Evolutionary conservation across 768 basidiomycete genomes (phyloP), one percentile per base, ranked within the genome.

Genomic region (Panus rudis): DNA sequence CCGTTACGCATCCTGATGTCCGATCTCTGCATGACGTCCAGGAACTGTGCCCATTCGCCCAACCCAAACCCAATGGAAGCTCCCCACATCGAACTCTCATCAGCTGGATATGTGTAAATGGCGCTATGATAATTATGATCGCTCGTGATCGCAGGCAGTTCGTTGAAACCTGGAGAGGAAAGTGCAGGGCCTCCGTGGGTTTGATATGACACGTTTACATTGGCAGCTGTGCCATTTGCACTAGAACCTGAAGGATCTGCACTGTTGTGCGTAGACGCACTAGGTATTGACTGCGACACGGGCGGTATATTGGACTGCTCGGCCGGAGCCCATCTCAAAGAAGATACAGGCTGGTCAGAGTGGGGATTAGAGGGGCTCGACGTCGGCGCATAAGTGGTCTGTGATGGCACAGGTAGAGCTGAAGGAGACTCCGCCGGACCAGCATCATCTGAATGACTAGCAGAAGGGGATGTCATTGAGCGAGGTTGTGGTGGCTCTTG

Each of bases 51-150:
- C 81, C 86, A 88, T 62, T 88, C 86, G 30, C 79, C 77, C 51
- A 84, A 80, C 43, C 77, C 84, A 55, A 89, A 83, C 14, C 81
- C 81, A 39, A 80, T 73, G 27, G 79, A 74, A 13, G 84, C 73
- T 32, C 84, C 84, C 84, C 85, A 89, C 69, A 86, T 80, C 24
- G 68, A 68, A 27, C 70, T 64, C 49, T 83, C 79, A 46, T 81
- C 81, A 34, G 75, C 71, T 21, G 76, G 71, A 43, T 77, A 73
- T 25, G 71, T 51, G 37, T 56, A 55, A 27, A 45, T 44, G 23
- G 48, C 10, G 37, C 20, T 25, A 40, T 35, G 24, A 10, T 41
- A 31, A 14, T 31, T 33, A 43, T 26, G 48, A 43, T 30, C 41
- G 27, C 33, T 27, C 37, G 32, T 27, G 30, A 21, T n/a, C 20